These are phyloP conservation scores for Kwoniella europaea DNA, from an alignment of 768 basidiomycete species.

Conservation along the genomic window DNA sequence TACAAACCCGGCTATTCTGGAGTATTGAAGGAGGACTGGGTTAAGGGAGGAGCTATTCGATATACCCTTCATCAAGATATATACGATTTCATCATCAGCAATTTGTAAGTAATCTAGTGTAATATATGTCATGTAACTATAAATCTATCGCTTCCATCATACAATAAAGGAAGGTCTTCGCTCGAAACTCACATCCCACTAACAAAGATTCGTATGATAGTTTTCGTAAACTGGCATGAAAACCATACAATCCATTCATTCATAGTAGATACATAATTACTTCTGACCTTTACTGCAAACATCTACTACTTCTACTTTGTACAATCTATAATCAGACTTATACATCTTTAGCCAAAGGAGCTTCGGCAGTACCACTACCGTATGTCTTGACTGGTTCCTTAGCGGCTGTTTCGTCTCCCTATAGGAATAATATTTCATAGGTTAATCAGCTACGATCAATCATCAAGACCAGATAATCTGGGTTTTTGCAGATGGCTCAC, in stretches of 20 bases:
- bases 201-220: too few relatives aligned
- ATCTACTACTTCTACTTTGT: not conserved
- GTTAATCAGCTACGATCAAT: not conserved
- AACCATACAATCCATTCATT: slow-evolving; percentile 2
- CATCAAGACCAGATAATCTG: too few relatives aligned
- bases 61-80: not conserved
- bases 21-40: not conserved
- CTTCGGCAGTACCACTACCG: slow-evolving; percentile 43
- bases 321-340: slow-evolving; percentile 9
- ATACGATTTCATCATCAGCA: not conserved
- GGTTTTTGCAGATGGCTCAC: slow-evolving; percentile 18
- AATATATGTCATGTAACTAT: not conserved
- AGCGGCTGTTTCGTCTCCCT: slow-evolving; percentile 49
- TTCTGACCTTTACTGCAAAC: not conserved
- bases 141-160: not conserved
- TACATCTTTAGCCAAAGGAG: slow-evolving; percentile 37
- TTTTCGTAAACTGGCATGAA: not conserved
- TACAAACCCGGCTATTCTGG: too few relatives aligned
- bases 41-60: not conserved
- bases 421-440: not conserved
- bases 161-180: not conserved
- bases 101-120: not conserved
- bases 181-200: too few relatives aligned
- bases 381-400: slow-evolving; percentile 51
- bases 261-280: not conserved